A percentile compares a stretch with the other conserved stretches of the same genome.
phyloP scores from a whole-genome alignment of 2,329 filamentous ascomycete species.

The Acrodontium crateriforme region DNA sequence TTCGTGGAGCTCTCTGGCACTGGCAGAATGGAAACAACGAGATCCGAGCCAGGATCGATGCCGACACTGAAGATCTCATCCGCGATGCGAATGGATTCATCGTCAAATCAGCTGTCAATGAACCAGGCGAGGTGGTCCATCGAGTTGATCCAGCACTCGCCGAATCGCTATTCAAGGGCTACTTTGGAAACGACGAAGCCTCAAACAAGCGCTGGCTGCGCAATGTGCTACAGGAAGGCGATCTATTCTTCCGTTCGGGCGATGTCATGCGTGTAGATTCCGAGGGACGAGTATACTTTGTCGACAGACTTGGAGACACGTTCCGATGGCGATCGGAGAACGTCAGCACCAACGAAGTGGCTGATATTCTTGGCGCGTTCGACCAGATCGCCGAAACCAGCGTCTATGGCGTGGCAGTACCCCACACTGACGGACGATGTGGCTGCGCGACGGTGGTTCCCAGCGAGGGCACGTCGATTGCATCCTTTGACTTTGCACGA shows the following conservation, averaged over 20 bases:
- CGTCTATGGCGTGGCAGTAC: conserved; percentile 69
- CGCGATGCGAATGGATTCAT: conserved; percentile 54
- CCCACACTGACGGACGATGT: conserved; percentile 68
- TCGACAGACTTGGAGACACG: conserved; percentile 65
- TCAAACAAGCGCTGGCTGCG: conserved; percentile 60
- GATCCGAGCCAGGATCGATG: conserved; percentile 54
- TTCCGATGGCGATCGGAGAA: conserved; percentile 60
- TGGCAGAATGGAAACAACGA: conserved; percentile 10
- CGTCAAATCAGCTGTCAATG: conserved; percentile 43
- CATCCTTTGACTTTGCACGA: conserved; percentile 37
- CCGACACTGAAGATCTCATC: conserved; percentile 52
- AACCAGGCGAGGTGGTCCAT: conserved; percentile 65
- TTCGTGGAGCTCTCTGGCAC: conserved; percentile 15
- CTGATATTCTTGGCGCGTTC: conserved; percentile 55
- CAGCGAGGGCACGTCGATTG: conserved; percentile 35
- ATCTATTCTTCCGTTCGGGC: conserved; percentile 70
- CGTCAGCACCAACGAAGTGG: conserved; percentile 46
- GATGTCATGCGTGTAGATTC: conserved; percentile 58
- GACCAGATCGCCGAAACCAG: conserved; percentile 59
- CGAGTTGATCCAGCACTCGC: conserved; percentile 50
- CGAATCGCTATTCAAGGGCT: conserved; percentile 58
- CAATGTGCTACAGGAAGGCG: conserved; percentile 58
- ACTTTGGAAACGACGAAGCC: conserved; percentile 59
- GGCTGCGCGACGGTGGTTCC: conserved; percentile 61
- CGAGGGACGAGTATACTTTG: conserved; percentile 65